Conservation (phyloP, 352 stramenopile species). For the Phytopythium sindhum region DNA sequence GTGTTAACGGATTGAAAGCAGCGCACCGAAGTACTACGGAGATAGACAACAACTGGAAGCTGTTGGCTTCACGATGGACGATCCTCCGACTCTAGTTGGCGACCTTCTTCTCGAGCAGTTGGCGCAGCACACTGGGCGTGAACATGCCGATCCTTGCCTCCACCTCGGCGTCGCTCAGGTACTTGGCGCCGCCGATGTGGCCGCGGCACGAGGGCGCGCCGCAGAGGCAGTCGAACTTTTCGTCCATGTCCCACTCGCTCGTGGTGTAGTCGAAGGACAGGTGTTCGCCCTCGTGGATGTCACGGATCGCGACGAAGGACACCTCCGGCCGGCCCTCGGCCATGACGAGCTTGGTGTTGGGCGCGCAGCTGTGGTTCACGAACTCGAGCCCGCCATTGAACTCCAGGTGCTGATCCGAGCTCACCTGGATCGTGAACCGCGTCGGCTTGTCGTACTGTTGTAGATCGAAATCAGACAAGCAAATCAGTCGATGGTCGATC, state of each 20-base stretch:
- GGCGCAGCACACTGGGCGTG: constrained; percentile 66
- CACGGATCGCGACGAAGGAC: constrained; percentile 72
- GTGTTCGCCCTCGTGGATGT: constrained; percentile 69
- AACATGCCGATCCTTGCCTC: constrained; percentile 56
- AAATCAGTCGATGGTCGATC: constrained; percentile 6
- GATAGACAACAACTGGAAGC: neutral
- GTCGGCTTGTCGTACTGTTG: constrained; percentile 53
- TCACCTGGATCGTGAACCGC: constrained; percentile 83
- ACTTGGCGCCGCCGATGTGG: constrained; percentile 80
- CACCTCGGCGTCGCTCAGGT: constrained; percentile 60
- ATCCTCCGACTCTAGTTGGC: constrained; percentile 17
- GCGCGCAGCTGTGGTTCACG: constrained; percentile 86
- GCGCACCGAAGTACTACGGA: neutral
- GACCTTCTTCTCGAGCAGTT: constrained; percentile 58
- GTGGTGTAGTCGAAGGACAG: constrained; percentile 88
- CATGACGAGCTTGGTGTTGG: constrained; percentile 80
- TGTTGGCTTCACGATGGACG: neutral
- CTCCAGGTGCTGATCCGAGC: constrained; percentile 75
- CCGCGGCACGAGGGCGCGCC: constrained; percentile 54
- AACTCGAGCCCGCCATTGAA: constrained; percentile 83
- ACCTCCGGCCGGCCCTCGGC: constrained; percentile 67
- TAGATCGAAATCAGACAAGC: neutral
- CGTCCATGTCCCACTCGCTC: constrained; percentile 91
- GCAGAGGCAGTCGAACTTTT: constrained; percentile 87
- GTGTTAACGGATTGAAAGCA: neutral